Percentiles rank a stretch among this genome's conserved stretches.
phyloP scores from a whole-genome alignment of 306 rosid species.

The Senna siamea region DNA sequence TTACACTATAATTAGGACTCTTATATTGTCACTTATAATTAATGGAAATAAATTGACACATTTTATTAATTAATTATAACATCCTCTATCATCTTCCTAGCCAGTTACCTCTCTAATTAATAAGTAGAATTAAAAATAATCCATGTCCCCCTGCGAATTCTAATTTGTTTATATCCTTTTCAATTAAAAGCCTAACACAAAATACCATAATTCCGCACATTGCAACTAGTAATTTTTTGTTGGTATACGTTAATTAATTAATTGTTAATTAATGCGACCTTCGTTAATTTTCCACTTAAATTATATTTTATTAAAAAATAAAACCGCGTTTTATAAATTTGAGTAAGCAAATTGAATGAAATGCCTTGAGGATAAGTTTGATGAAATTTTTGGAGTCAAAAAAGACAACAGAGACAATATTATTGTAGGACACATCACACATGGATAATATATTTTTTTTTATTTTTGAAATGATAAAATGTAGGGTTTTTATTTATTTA shows the following conservation, averaged over 20 bases:
- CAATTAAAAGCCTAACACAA: not conserved
- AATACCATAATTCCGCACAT: not conserved
- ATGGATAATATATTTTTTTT: too few species aligned
- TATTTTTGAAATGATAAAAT: not conserved
- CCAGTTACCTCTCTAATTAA: not conserved
- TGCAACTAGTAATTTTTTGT: too few species aligned
- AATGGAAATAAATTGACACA: slow-evolving; percentile 8
- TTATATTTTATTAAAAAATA: too few species aligned
- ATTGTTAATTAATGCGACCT: too few species aligned
- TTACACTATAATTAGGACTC: slow-evolving; percentile 19
- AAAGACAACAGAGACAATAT: not conserved
- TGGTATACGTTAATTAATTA: too few species aligned
- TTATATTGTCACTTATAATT: not conserved
- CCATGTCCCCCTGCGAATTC: not conserved
- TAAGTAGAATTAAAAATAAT: not conserved
- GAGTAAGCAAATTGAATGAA: not conserved
- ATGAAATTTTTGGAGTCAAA: not conserved
- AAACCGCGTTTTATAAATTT: too few species aligned
- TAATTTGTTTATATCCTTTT: not conserved
- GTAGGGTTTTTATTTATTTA: not conserved
- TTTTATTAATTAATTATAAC: not conserved
- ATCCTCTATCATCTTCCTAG: not conserved
- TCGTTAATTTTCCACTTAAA: too few species aligned
- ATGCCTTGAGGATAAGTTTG: not conserved
- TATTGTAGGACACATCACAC: not conserved